These are phyloP conservation scores for Claviceps sp. DNA, from an alignment of 2,329 filamentous ascomycete genomes.

Conservation along the genomic window DNA sequence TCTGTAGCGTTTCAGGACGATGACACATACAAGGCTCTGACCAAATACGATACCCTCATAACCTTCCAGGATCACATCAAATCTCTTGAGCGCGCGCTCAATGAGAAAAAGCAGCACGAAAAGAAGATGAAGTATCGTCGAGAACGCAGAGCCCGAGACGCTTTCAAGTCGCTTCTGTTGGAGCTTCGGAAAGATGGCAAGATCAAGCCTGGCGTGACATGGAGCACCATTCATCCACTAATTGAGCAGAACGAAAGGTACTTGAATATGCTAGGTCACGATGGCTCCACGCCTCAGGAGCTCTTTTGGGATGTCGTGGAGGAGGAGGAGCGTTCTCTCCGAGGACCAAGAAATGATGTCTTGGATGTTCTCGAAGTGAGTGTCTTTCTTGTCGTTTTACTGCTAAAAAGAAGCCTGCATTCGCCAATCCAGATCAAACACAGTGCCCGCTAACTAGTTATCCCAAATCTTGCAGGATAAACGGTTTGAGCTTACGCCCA, in stretches of 20 bases:
- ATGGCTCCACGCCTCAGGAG: conserved; percentile 75
- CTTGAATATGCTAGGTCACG: conserved; percentile 66
- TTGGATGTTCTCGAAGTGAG: conserved; percentile 79
- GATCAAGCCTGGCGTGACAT: conserved; percentile 83
- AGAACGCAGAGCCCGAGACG: conserved; percentile 78
- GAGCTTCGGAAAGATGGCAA: conserved; percentile 64
- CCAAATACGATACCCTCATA: conserved; percentile 78
- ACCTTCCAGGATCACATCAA: conserved; percentile 95
- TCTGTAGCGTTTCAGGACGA: conserved; percentile 67
- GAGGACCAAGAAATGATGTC: conserved; percentile 68
- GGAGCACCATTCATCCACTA: conserved; percentile 64
- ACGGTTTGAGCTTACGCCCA: conserved; percentile 77
- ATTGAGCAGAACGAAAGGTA: conserved; percentile 77
- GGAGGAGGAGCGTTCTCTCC: conserved; percentile 80
- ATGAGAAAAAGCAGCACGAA: conserved; percentile 77
- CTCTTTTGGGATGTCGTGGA: conserved; percentile 94
- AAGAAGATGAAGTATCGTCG: conserved; percentile 68
- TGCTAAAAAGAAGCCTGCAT: background rate
- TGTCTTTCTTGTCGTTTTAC: conserved; percentile 8
- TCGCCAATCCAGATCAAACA: background rate
- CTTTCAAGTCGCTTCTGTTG: conserved; percentile 58
- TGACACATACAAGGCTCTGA: conserved; percentile 74
- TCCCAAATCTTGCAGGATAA: conserved; percentile 48
- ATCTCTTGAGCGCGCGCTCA: conserved; percentile 76
- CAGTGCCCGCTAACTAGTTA: conserved; percentile 6